A percentile compares a stretch with the other conserved stretches of the same genome.
These are phyloP conservation scores for Pleurotus cornucopiae DNA, from an alignment of 768 basidiomycete genomes.

Conservation along the genomic window DNA sequence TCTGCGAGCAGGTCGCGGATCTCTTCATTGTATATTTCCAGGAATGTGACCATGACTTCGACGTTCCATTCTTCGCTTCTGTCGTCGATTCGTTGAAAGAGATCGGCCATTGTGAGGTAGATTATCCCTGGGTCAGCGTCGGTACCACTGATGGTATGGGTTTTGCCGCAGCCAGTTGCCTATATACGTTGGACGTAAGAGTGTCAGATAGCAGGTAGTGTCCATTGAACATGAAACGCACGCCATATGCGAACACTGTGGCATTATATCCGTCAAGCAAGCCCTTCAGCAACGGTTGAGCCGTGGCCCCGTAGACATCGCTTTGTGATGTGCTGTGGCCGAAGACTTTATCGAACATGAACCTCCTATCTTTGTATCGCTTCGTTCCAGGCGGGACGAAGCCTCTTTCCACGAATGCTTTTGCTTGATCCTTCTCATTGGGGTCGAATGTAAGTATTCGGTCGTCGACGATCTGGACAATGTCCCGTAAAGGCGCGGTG, in stretches of 20 bases:
- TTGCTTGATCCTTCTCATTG: constrained; percentile 79
- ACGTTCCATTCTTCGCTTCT: constrained; percentile 80
- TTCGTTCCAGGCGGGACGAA: constrained; percentile 85
- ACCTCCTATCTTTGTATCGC: constrained; percentile 93
- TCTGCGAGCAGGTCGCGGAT: constrained; percentile 93
- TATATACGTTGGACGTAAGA: constrained; percentile 26
- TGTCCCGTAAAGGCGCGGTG: constrained; percentile 61
- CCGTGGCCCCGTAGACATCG: constrained; percentile 84
- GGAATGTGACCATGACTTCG: constrained; percentile 89
- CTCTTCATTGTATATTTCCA: constrained; percentile 99
- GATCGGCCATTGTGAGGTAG: constrained; percentile 94
- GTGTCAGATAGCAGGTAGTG: not conserved
- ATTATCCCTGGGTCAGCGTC: constrained; percentile 88
- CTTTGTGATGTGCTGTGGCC: constrained; percentile 75
- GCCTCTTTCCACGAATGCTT: constrained; percentile 79
- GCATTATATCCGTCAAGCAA: constrained; percentile 94
- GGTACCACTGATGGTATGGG: constrained; percentile 96
- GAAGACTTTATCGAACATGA: constrained; percentile 96
- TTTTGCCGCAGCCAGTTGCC: constrained; percentile 99
- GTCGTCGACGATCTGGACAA: constrained; percentile 90
- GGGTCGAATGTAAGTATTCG: constrained; percentile 96
- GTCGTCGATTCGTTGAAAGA: constrained; percentile 91
- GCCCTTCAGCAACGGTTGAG: constrained; percentile 79
- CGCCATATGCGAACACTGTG: constrained; percentile 98
- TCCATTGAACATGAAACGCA: constrained; percentile 36